A percentile compares a stretch with the other conserved stretches of the same genome.
Conservation (phyloP, 768 basidiomycete genomes). For the Mycena maculata region DNA sequence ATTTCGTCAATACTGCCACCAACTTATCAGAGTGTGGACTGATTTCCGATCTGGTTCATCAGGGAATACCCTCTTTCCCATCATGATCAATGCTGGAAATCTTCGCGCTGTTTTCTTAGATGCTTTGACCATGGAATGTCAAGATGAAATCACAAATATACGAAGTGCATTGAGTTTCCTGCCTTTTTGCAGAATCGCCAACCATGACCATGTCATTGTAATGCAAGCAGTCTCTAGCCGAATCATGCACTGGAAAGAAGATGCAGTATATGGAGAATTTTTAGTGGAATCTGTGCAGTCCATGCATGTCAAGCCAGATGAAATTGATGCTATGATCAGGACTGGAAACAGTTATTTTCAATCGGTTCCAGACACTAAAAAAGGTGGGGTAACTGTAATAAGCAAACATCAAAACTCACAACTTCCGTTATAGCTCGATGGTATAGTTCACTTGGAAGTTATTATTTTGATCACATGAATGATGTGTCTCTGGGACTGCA, state of each 20-base stretch:
- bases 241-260: too few relatives aligned
- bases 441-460: neutral
- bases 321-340: too few relatives aligned
- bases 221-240: too few relatives aligned
- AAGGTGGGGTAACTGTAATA: neutral
- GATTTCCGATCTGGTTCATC: neutral
- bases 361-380: neutral
- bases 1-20: neutral
- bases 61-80: neutral
- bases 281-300: too few relatives aligned
- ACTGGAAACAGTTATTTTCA: neutral
- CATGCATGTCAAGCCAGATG: too few relatives aligned
- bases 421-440: neutral
- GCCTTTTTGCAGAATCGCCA: too few relatives aligned
- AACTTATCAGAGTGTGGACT: slow-evolving; percentile 8
- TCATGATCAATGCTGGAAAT: slow-evolving; percentile 1
- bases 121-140: too few relatives aligned
- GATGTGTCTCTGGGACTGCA: neutral
- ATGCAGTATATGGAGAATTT: too few relatives aligned
- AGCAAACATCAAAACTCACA: neutral
- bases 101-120: too few relatives aligned
- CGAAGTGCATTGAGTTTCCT: too few relatives aligned
- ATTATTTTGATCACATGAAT: neutral
- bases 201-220: too few relatives aligned
- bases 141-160: too few relatives aligned